Percentiles rank a stretch among this genome's conserved stretches.
These are phyloP conservation scores for Candida boleticola DNA, from an alignment of 805 yeast genomes.

Conservation along the genomic window DNA sequence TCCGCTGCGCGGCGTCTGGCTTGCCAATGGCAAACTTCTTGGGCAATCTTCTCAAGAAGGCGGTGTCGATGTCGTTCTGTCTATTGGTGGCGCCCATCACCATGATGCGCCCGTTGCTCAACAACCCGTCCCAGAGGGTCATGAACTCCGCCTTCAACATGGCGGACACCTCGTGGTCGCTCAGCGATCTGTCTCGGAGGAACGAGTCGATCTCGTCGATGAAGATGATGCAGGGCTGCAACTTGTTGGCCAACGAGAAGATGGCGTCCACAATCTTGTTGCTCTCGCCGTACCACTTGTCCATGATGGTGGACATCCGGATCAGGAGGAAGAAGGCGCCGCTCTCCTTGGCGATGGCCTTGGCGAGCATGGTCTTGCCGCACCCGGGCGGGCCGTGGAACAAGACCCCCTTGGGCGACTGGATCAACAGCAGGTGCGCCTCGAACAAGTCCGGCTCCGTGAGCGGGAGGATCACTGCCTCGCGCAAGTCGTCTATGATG, in stretches of 20 bases:
- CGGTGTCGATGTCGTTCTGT: constrained; percentile 86
- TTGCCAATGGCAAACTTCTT: constrained; percentile 77
- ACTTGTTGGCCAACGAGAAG: constrained; percentile 82
- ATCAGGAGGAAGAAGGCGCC: constrained; percentile 89
- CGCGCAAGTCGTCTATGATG: constrained; percentile 81
- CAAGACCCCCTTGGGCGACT: constrained; percentile 92
- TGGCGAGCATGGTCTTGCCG: constrained; percentile 96
- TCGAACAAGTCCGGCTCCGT: constrained; percentile 69
- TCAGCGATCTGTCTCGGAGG: constrained; percentile 75
- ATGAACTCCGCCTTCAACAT: constrained; percentile 93
- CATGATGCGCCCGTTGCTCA: constrained; percentile 73
- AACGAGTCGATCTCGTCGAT: constrained; percentile 97
- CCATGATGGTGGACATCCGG: constrained; percentile 91
- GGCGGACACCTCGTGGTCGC: constrained; percentile 94
- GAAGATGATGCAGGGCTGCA: constrained; percentile 92
- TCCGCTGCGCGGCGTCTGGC: constrained; percentile 69
- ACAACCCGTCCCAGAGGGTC: constrained; percentile 95
- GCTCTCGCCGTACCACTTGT: constrained; percentile 96
- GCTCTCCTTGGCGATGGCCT: constrained; percentile 88
- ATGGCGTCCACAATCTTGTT: constrained; percentile 92
- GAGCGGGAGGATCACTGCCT: constrained; percentile 84
- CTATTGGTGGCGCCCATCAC: constrained; percentile 95
- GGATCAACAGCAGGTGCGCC: constrained; percentile 64
- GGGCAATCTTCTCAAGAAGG: constrained; percentile 90
- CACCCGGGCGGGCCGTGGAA: constrained; percentile 97